Base-by-base conservation (phyloP, 352 stramenopile genomes). In the Plasmopara muralis region DNA sequence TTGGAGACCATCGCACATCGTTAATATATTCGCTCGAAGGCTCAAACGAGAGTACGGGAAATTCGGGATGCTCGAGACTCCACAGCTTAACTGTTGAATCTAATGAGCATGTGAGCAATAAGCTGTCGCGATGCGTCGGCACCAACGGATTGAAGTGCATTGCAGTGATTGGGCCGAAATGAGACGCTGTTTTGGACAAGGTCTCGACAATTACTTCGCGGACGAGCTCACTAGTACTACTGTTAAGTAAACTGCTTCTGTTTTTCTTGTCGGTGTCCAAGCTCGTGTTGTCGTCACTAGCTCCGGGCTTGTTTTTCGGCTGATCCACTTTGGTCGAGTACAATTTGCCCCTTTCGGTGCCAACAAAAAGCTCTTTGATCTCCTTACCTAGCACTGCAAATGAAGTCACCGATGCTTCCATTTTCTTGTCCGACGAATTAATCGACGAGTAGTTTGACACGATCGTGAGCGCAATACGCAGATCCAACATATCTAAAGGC, bases 71-170 rank as follows among this genome's bases (percentile, higher is more conserved):
- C 59, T 93, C 80, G 0, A 72, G 83, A 60, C 83, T 94, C 85
- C 85, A 95, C 12, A 95, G 40, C 50, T 92, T 92, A 40, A 94
- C 84, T 2, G 75, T 93, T 50, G 84, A 95, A 59, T 95, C 85
- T 33, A 94, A 62, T 16, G 83, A 93, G 34, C 78, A 77, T 8
- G 83, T 93, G 9, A 95, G 66, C 53, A 95, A 57, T 15, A 95
- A 60, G 0, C 68, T 77, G 43, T 95, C 85, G 28, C 73, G 77
- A 41, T 90, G 81, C 25, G 73, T 66, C 5, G 75, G 75, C 5
- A 92, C 51, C 40, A 87, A 50, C 30, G 79, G 82, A 53, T 93
- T 87, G 34, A 91, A 83, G 50, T 95, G 80, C 77, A 93, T 89
- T 2, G 78, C 81, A 1, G 85, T 93, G 18, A 95, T 70, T 0